Conservation (phyloP, 306 rosid genomes). For the Quercus aquifolioides region DNA sequence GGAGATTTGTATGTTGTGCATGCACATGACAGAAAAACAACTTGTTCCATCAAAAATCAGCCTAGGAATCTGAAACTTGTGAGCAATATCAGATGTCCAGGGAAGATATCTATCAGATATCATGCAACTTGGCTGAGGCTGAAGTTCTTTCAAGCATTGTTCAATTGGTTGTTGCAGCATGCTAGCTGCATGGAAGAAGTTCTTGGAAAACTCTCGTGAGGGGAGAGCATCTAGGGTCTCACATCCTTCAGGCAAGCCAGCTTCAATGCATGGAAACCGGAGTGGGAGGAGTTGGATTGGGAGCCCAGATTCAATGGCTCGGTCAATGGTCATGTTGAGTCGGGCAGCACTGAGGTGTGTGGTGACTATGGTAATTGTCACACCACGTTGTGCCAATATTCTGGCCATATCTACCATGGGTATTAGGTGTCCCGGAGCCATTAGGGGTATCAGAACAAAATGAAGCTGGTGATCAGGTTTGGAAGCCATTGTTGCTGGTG, state of each 20-base stretch:
- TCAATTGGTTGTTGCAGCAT: conserved; percentile 1
- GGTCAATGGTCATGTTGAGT: background rate
- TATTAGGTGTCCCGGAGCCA: conserved; percentile 15
- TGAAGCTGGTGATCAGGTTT: too few relatives aligned
- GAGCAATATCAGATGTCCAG: conserved; percentile 8
- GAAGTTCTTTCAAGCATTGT: background rate
- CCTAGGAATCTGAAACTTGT: conserved; percentile 20
- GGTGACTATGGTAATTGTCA: conserved; percentile 17
- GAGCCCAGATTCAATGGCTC: background rate
- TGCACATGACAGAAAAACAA: conserved; percentile 14
- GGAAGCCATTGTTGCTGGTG: too few relatives aligned
- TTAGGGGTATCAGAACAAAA: too few relatives aligned
- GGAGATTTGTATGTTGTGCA: conserved; percentile 25
- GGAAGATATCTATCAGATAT: conserved; percentile 20
- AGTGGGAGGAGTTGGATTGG: background rate
- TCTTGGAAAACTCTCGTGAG: background rate
- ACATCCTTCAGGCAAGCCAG: conserved; percentile 19
- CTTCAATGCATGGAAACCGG: conserved; percentile 7
- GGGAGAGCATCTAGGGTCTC: conserved; percentile 22
- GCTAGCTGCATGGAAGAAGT: conserved; percentile 6
- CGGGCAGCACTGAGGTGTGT: conserved; percentile 12
- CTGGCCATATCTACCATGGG: conserved; percentile 18
- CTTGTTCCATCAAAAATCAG: conserved; percentile 2
- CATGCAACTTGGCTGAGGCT: conserved; percentile 22
- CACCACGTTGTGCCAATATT: conserved; percentile 19